Evolutionary conservation across 805 yeast genomes (phyloP).

Genomic region (Metschnikowia aberdeeniae): DNA sequence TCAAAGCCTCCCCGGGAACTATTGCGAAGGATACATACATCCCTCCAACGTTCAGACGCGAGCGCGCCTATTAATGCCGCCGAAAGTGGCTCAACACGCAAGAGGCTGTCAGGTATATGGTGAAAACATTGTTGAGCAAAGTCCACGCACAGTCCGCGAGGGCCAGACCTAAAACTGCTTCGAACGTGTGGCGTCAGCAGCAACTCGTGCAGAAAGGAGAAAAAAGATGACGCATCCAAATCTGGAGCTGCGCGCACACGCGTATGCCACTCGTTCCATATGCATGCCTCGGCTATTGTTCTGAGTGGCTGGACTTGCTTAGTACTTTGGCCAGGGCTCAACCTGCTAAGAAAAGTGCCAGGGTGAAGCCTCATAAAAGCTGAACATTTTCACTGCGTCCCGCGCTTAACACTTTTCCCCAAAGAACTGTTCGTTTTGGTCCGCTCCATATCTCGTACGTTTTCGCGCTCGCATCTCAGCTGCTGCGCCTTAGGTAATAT

Average conservation of each 20-base stretch:
- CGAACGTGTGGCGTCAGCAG: background rate
- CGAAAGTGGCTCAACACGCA: background rate
- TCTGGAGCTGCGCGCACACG: conserved; percentile 5
- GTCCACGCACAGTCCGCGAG: no score
- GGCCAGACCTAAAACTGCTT: background rate
- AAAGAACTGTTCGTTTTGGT: background rate
- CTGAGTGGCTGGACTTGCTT: no score
- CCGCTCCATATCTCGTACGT: background rate
- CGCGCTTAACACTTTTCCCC: background rate
- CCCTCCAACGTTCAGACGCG: background rate
- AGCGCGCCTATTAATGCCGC: background rate
- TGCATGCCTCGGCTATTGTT: background rate
- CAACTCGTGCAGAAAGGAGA: background rate
- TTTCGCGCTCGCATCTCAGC: conserved; percentile 4
- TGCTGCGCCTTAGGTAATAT: conserved; percentile 4
- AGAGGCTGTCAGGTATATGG: no score
- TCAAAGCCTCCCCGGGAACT: no score
- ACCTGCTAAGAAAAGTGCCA: no score
- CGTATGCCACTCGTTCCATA: conserved; percentile 1
- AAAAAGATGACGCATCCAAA: background rate
- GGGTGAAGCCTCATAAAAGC: no score
- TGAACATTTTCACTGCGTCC: background rate
- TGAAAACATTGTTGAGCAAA: no score
- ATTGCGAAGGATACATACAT: no score
- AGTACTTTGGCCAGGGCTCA: no score